Base-by-base conservation (phyloP, 495 filamentous ascomycete species). In the Hypoxylon fragiforme region DNA sequence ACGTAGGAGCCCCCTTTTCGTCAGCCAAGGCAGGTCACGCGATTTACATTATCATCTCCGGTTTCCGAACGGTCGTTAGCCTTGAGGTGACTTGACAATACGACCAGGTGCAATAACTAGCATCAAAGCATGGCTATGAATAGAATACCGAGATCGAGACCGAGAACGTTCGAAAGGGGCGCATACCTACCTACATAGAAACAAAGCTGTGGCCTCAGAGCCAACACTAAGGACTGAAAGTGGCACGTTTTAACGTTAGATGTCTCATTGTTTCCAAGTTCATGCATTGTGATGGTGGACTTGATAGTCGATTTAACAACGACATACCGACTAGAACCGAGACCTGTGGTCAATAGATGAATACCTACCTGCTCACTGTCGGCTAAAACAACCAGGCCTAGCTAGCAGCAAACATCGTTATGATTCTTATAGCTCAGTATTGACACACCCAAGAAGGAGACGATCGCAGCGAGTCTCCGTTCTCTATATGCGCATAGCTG, bases 11-110 rank as follows among this genome's bases (percentile, higher is more conserved):
- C 24, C 37, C 22, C 18, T 36, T 55, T 55, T 30, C 57, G 47
- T 51, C 36, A 48, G 57, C 57, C 42, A 55, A 61, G 44, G 40
- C 50, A 31, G 44, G 50, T 43, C 46, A 60, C 50, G 40, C 50
- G 28, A 34, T 15, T 15, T 45, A 39, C 4, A 5, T 39, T 32
- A 38, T 31, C 40, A 22, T 22, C 22, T 34, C 39, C 32, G 36
- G 35, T 30, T 50, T 18, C 45, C 35, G 24, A 30, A 18, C 16
- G 40, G 24, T 18, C 20, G 18, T n/a, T 34, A 40, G 34, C 32
- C 9, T 37, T 42, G 6, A 14, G 44, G 26, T 15, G 19, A 49
- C 50, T 22, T 21, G n/a, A 6, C 12, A 40, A 13, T 18, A 40
- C 39, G 21, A 35, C 28, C 20, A 20, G 35, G 14, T 36, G n/a